Evolutionary conservation across 306 rosid species (phyloP), one percentile per base, ranked within the genome.

Genomic region (Dryas drummondii): DNA sequence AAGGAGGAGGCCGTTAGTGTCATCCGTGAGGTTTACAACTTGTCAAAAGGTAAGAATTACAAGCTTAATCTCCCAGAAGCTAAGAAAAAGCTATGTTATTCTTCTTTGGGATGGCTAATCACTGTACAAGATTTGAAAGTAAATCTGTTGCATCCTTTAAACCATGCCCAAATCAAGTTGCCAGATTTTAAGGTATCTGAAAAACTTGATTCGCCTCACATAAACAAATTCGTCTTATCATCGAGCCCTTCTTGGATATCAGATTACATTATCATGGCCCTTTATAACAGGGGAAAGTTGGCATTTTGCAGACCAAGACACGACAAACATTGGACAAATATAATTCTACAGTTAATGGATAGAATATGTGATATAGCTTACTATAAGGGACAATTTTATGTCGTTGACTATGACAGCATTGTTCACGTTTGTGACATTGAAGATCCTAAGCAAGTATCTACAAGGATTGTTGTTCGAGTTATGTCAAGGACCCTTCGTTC

Each of bases 211-310:
- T 0, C 22, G 22, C 13, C 5, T 17, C 0, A 5, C 0, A 54
- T 57, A 8, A 3, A 3, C 0, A 59, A 60, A 16, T 14, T 61
- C 11, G 10, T 32, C 3, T 61, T 61, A 6, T 45, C 71, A 66
- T 19, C 41, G 13, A 66, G 16, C 10, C 71, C 54, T 66, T 66
- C 71, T 10, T 66, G 41, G 54, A 66, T n/a, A 66, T 66, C 71
- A 2, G 4, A 47, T 66, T 66, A 45, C 22, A n/a, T 7, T 6
- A 16, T 17, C 54, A 5, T 19, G 54, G 5, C 19, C 22, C 22
- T 22, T 22, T 22, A 22, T 22, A 22, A 22, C 22, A 22, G 22
- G 22, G n/a, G n/a, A n/a, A n/a, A n/a, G n/a, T n/a, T 66, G 9
- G 41, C 40, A 19, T 19, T 17, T 45, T 66, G 14, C n/a, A 10